Base-by-base conservation (phyloP, 768 basidiomycete genomes). In the Russula sp. region DNA sequence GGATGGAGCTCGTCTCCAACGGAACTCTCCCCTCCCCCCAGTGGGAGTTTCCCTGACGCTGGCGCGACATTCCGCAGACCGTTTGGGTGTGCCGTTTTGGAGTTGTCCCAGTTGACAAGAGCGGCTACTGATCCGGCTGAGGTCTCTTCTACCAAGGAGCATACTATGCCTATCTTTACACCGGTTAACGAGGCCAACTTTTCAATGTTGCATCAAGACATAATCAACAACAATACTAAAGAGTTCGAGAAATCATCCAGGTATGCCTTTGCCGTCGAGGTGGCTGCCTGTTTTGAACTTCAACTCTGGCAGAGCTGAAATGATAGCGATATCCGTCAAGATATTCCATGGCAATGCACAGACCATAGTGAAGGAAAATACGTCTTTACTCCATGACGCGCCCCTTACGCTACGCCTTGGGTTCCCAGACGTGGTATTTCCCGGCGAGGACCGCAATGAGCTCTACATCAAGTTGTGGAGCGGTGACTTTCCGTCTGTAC, bases 381-480 rank as follows among this genome's bases (percentile, higher is more conserved):
- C 88, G 32, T 87, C 88, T 1, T 74, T 95, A 18, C 77, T 98
- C 25, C 86, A 88, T 61, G 90, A 88, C 66, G 82, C 84, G 9
- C 89, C 95, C 0, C 81, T 86, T 49, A 94, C 93, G 2, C 75
- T 88, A 13, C 88, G 93, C 3, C 84, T 98, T 38, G 93, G 93
- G 35, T 98, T 98, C 71, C 90, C 96, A 0, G 96, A 98, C 67
- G 94, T 97, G 7, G 94, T 96, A 9, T 94, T 94, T 70, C 95
- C 95, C 3, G 91, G 90, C 7, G 88, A 91, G 64, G 75, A 84
- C n/a, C 85, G 96, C 16, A 98, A 98, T 69, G 96, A 98, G 66
- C 79, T 98, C 13, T 98, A 98, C 73, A 82, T 98, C 76, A 97
- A 97, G 72, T 81, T 98, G 0, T 98, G 94, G 94, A 88, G 86